Conservation (phyloP, 495 filamentous ascomycete genomes). For the Aspergillus ostianus region DNA sequence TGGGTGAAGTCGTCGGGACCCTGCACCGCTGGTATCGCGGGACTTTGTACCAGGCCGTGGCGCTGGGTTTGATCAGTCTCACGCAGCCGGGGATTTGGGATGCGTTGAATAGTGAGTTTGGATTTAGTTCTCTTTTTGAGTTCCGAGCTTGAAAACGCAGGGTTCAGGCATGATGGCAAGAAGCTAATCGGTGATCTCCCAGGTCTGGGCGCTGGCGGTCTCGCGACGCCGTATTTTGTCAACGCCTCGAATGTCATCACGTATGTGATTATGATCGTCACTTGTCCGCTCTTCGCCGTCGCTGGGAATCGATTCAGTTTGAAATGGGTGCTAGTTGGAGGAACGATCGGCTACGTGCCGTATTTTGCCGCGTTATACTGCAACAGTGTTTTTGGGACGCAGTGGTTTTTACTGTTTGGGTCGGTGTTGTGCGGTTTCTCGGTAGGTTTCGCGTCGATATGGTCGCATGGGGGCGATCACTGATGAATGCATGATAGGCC, state of each 20-base stretch:
- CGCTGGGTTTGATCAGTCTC: constrained; percentile 55
- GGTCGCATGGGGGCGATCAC: not conserved
- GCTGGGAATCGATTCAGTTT: constrained; percentile 54
- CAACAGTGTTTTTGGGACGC: constrained; percentile 56
- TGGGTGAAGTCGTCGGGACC: too few relatives aligned
- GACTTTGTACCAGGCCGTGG: constrained; percentile 53
- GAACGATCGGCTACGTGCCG: constrained; percentile 51
- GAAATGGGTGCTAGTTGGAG: constrained; percentile 52
- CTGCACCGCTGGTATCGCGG: constrained; percentile 46
- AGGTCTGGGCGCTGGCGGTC: constrained; percentile 55
- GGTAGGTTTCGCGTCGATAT: constrained; percentile 4
- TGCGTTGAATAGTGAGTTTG: constrained; percentile 47
- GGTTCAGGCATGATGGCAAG: not conserved
- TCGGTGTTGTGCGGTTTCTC: constrained; percentile 53
- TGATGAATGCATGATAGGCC: constrained; percentile 29
- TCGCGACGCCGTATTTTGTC: constrained; percentile 53
- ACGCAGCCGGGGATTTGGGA: constrained; percentile 61
- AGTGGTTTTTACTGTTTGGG: constrained; percentile 58
- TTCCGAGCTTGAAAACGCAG: not conserved
- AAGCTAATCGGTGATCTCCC: not conserved
- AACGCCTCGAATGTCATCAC: constrained; percentile 59
- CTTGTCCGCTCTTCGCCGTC: constrained; percentile 51
- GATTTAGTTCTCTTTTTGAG: too few relatives aligned
- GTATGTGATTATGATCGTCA: constrained; percentile 56
- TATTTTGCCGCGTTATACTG: constrained; percentile 57